Evolutionary conservation across 2,329 filamentous ascomycete species (phyloP), one percentile per base, ranked within the genome.

Genomic region (Ophiostoma piceae): DNA sequence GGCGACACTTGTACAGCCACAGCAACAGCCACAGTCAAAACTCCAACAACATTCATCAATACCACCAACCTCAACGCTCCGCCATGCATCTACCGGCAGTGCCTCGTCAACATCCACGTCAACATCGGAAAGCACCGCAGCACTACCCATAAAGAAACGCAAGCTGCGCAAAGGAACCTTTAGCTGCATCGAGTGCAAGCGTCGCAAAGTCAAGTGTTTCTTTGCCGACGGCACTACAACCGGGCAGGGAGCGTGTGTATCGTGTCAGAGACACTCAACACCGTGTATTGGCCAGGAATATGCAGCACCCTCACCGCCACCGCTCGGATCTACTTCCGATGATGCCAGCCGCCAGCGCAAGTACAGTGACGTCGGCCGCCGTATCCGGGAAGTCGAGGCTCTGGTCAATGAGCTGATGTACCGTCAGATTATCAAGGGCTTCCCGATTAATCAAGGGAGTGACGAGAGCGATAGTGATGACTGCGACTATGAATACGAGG

Each of bases 111-210:
- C 16, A 19, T 47, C 43, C n/a, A 57, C 51, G 11, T 16, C 51
- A 12, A 57, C 51, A 1, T 62, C 57, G 26, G 26, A 62, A 32
- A 62, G 26, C 57, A 32, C 26, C 6, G 26, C 29, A 19, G 60
- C 32, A 9, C 19, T 5, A 2, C 35, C 62, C 9, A 29, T 41
- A 8, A 70, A 72, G 35, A 68, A 68, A 29, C 70, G 70, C 47
- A 71, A 67, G 60, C 68, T 84, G 29, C 81, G 83, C 26, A 86
- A 85, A 68, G 84, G 85, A n/a, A 87, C 84, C 0, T 79, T 77
- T 35, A 85, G 83, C 71, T 87, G 85, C 74, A 86, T 83, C 82
- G 84, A 86, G 72, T 87, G 84, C 69, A 73, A 72, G 75, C 79
- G 82, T 66, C 80, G 84, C 37, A 87, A 87, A 76, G 79, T 82